Base-by-base conservation (phyloP, 1,284 basidiomycete species). In the Moesziomyces aphidis region DNA sequence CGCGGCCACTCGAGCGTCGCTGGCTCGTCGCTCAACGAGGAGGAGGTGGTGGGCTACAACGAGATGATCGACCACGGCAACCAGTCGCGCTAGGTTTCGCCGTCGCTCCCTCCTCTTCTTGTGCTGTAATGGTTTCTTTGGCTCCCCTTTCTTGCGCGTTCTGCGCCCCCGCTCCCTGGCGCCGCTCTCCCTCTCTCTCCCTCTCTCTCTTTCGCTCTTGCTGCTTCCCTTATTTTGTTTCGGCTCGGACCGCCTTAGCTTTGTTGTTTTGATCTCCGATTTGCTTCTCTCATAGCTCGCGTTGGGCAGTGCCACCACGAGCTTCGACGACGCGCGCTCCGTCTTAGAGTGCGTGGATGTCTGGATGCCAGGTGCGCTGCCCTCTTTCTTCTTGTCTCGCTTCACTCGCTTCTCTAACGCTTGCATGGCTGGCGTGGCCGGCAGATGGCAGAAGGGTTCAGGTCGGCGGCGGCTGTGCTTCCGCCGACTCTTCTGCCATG, bases 11-110 rank as follows among this genome's bases (percentile, higher is more conserved):
- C 59, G 73, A 70, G 71, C 44, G 65, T 76, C 47, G 77, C 72
- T 13, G 77, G 79, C 39, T 76, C 69, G 44, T 71, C 65, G 46
- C 63, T 82, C 56, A 82, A 82, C 59, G 80, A 82, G 65, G 80
- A 82, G 51, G 80, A 82, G 45, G 80, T 82, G 10, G 80, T 82
- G 2, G 80, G 80, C 31, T 82, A 81, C 78, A 79, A 80, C 58
- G 76, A 81, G 63, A 79, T 79, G 78, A 68, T 76, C 54, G 73
- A 76, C 69, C 73, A 76, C 62, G 73, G 73, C 39, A 73, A 73
- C 65, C 64, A 73, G 43, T 72, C 69, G 24, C 73, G 67, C 50
- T 76, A 49, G 65, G 39, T 11, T 8, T 26, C 22, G 17, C 11
- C 17, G 21, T 36, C 26, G 2, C 26, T 52, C 23, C 26, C 24